Base-by-base conservation (phyloP, 148 eudicot species). In the Cornus controversa region DNA sequence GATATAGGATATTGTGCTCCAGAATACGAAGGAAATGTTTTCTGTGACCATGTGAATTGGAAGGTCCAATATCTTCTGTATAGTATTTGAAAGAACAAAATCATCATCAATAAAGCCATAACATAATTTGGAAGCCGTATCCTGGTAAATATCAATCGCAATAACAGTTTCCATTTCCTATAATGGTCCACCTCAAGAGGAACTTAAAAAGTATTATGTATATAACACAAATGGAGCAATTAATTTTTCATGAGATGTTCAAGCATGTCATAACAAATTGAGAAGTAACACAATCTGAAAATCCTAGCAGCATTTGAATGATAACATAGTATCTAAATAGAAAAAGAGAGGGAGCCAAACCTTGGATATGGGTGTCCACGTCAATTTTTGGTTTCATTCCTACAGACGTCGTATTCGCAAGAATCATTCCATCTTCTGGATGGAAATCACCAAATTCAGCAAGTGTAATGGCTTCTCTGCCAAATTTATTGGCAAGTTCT, bases 371-470 rank as follows among this genome's bases (percentile, higher is more conserved):
- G 94, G 94, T 8, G 94, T 80, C n/a, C 31, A 79, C 85, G 8
- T 89, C 82, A 45, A 84, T 74, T 10, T 72, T 85, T 26, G 94
- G 97, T 74, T 90, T 88, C 97, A 92, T 92, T 53, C 97, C 97
- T 57, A 92, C 84, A 42, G 94, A 82, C 36, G 94, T 92, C 27
- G 94, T 79, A 80, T 92, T 92, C 63, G 89, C 97, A 67, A 92
- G 92, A 78, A 92, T 87, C n/a, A n/a, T n/a, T 26, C 87, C 88
- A 47, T 79, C 86, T 75, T 90, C 92, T n/a, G 92, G 97, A 66
- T 81, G 84, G 83, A 89, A 92, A 71, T 77, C 76, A 22, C 75
- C 66, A 75, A 92, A 74, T 60, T 89, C 92, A 66, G 78, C 77
- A 26, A 90, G 90, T 74, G 88, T 50, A 66, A 92, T 78, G 69